Base-by-base conservation (phyloP, 2,329 filamentous ascomycete genomes). In the Fusarium veterinarium region DNA sequence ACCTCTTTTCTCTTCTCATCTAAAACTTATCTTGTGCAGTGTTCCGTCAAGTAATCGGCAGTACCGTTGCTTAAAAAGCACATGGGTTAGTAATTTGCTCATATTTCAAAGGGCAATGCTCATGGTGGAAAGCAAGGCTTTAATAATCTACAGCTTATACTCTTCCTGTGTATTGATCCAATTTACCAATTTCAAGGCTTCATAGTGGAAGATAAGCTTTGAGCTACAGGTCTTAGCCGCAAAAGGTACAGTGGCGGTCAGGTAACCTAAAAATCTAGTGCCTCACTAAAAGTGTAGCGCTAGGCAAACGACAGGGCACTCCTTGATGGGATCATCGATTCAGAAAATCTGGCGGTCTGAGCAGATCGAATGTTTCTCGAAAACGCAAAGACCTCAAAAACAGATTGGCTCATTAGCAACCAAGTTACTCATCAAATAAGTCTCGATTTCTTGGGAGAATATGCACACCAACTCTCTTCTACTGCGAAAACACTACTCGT, bases 381-480 rank as follows among this genome's bases (percentile, higher is more conserved):
- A 8, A 12, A 28, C 4, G 12, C 11, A 51, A 6, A n/a, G 19
- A 6, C 23, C n/a, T 20, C 17, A 37, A n/a, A 52, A 12, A 2
- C 17, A 5, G 6, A 3, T 6, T 4, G 17, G n/a, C 33, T 16
- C 17, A 16, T 37, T 2, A 6, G 31, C 13, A 52, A 52, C 19
- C 17, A 11, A 8, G 3, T 4, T n/a, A 6, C 6, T 14, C 4
- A 17, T n/a, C 8, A n/a, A 48, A n/a, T 8, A 17, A 8, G 17
- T 3, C 3, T 12, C n/a, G 6, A 4, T n/a, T 14, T 5, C 1
- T 31, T 1, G 5, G 1, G 10, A 6, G 2, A 20, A 8, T 2
- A 35, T 20, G 17, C 6, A 19, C 8, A 19, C 11, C 8, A 23
- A 35, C 30, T 10, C 16, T 5, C 1, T 14, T 5, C 2, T 10